Evolutionary conservation across 306 rosid species (phyloP), one percentile per base, ranked within the genome.

Genomic region (Geum urbanum): DNA sequence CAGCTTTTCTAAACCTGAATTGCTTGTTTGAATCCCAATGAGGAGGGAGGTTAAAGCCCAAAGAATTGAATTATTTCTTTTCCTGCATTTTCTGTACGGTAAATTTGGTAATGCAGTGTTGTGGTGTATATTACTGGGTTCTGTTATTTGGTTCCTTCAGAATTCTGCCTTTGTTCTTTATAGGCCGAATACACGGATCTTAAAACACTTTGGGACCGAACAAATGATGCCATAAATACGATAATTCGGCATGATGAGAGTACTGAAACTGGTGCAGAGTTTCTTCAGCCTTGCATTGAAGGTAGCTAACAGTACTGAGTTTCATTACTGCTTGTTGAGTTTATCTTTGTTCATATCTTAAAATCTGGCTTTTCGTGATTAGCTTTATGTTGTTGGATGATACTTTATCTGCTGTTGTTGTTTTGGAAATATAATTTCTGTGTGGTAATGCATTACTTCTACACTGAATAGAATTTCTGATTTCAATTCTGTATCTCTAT

Each of bases 211-310:
- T 73, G 88, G 84, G 87, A 79, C 13, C 79, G 97, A 73, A 67
- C 83, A 15, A 83, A 83, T 79, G 89, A 86, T 12, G 96, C 96
- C 70, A 84, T 91, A 67, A 83, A 84, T 55, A 86, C 87, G 44
- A 84, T 91, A 41, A 82, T 88, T 74, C 81, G 91, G 48, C 83
- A 78, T 4, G 91, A 91, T 59, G 86, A 80, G 69, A 71, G 77
- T 44, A 55, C 78, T 7, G 88, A 91, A 84, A 82, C 85, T 49
- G 92, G 92, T 49, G 92, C 88, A 79, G 71, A 83, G 67, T 79
- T 82, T 79, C 82, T 91, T 80, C 88, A 76, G 65, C 97, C 96
- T 79, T 91, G 97, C 79, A 85, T 91, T 75, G 97, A 91, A 91
- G 97, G 96, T 91, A 83, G 13, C 13, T 40, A 32, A 66, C 49